Evolutionary conservation across 2,329 filamentous ascomycete genomes (phyloP).

Genomic region (Fusarium sp.): DNA sequence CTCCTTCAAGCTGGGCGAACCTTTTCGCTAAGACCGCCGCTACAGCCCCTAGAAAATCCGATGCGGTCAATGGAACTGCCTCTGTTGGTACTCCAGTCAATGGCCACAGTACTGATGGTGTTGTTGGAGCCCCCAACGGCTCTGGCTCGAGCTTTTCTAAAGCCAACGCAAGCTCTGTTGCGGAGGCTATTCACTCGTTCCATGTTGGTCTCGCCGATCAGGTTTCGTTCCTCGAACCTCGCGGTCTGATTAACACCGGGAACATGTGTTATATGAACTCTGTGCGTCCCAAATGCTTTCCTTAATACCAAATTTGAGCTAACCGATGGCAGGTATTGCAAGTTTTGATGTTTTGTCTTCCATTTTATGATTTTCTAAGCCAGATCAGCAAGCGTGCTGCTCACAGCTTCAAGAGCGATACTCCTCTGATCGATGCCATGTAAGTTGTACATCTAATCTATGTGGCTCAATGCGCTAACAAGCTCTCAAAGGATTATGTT

Average conservation of each 20-base stretch:
- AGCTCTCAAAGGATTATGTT: constrained; percentile 82
- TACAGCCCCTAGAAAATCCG: constrained; percentile 30
- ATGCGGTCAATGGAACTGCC: constrained; percentile 47
- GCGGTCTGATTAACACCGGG: constrained; percentile 94
- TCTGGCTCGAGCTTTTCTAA: constrained; percentile 56
- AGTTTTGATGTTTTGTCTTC: constrained; percentile 91
- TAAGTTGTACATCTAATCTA: constrained; percentile 60
- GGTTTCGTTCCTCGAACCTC: constrained; percentile 87
- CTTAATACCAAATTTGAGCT: constrained; percentile 43
- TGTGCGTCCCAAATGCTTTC: constrained; percentile 65
- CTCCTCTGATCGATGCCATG: constrained; percentile 94
- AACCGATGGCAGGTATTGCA: constrained; percentile 80
- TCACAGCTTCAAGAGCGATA: constrained; percentile 95
- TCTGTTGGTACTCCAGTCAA: constrained; percentile 39
- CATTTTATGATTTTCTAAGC: constrained; percentile 94
- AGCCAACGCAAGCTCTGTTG: constrained; percentile 70
- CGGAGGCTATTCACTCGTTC: constrained; percentile 82
- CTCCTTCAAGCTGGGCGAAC: constrained; percentile 57
- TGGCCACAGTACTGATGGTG: constrained; percentile 38
- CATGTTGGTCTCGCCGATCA: constrained; percentile 74
- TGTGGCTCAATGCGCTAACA: constrained; percentile 6
- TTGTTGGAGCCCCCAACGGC: constrained; percentile 33
- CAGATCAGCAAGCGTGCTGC: constrained; percentile 85
- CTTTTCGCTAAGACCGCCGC: constrained; percentile 53
- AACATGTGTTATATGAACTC: constrained; percentile 99